phyloP scores from a whole-genome alignment of 495 filamentous ascomycete species.

The Massariosphaeria phaeospora region DNA sequence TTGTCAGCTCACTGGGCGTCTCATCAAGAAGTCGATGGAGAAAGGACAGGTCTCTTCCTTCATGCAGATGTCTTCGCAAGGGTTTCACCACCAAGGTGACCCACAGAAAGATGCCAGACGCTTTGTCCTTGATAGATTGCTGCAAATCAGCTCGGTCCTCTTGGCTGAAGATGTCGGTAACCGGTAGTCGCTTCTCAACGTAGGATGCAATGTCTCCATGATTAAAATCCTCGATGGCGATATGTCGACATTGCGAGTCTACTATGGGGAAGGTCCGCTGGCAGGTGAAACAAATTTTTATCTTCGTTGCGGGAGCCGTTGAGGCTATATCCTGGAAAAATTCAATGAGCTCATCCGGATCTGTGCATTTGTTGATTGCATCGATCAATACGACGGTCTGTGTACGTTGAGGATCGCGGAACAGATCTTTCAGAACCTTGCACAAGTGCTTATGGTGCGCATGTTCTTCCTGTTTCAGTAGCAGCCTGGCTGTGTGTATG shows the following conservation, averaged over 20 bases:
- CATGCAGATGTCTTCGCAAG: neutral
- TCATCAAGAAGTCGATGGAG: neutral
- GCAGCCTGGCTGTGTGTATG: neutral
- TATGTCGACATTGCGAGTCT: neutral
- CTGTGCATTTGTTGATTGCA: neutral
- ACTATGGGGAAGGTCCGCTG: neutral
- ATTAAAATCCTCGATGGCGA: neutral
- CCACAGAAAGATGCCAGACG: constrained; percentile 1
- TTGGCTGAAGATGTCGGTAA: too few species aligned
- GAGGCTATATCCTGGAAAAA: neutral
- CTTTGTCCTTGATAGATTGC: neutral
- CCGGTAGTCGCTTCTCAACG: too few species aligned
- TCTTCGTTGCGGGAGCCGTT: neutral
- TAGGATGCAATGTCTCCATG: neutral
- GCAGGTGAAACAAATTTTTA: neutral
- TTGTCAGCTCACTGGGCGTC: neutral
- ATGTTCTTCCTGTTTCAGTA: neutral
- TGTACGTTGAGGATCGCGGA: neutral
- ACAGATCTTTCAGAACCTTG: neutral
- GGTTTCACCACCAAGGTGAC: neutral
- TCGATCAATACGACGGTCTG: neutral
- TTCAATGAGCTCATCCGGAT: neutral
- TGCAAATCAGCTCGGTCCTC: neutral
- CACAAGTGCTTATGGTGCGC: neutral
- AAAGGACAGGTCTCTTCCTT: neutral